Conservation (phyloP, 192 early-diverging fungal species). For the Entomortierella parvispora region DNA sequence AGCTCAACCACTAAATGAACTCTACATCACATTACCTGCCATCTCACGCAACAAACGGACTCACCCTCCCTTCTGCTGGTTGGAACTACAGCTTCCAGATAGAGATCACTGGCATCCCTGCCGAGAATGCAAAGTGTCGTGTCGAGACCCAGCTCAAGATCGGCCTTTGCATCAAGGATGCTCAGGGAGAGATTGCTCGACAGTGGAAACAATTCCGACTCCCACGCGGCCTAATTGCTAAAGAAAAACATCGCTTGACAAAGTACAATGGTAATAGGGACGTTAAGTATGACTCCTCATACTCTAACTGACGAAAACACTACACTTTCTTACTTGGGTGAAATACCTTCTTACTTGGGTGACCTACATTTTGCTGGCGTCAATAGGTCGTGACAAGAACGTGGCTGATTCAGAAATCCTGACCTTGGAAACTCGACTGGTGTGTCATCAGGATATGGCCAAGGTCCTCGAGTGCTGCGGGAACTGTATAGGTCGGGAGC, state of each 20-base stretch:
- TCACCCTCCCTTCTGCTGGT: neutral
- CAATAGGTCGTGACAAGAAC: constrained; percentile 41
- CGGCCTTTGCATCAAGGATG: constrained; percentile 70
- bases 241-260: constrained; percentile 69
- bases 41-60: neutral
- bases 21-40: neutral
- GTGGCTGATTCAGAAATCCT: constrained; percentile 62
- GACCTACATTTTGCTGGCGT: no score
- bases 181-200: constrained; percentile 61
- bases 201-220: constrained; percentile 77
- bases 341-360: no score
- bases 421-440: constrained; percentile 72
- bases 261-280: constrained; percentile 58
- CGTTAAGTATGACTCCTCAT: no score
- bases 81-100: constrained; percentile 19
- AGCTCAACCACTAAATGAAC: neutral
- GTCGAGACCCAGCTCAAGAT: constrained; percentile 90
- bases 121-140: constrained; percentile 67
- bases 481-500: constrained; percentile 79
- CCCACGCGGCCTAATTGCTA: constrained; percentile 75
- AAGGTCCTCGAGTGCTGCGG: constrained; percentile 74
- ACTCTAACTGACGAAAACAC: no score
- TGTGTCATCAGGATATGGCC: constrained; percentile 78
- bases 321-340: no score
- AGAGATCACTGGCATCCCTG: constrained; percentile 48